These are phyloP conservation scores for Eimeria mitis DNA, from an alignment of 169 alveolate species.

Conservation along the genomic window DNA sequence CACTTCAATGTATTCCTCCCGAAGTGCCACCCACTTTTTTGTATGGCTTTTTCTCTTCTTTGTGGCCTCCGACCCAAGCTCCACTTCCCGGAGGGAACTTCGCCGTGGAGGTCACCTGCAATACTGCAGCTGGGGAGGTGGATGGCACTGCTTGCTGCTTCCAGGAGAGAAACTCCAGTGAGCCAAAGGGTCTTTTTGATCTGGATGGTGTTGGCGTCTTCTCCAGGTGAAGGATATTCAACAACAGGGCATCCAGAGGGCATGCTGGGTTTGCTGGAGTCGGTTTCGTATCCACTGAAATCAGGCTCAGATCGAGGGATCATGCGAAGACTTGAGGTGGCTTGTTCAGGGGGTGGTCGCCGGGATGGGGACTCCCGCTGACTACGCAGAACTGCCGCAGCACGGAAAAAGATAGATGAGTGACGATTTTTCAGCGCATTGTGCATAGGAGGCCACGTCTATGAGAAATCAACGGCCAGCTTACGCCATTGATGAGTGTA, in stretches of 20 bases:
- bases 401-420: background rate
- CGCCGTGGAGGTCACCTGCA: slow-evolving; percentile 21
- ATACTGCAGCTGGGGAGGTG: background rate
- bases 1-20: slow-evolving; percentile 13
- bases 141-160: no score
- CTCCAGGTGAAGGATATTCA: background rate
- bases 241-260: background rate
- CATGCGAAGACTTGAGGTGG: slow-evolving; percentile 4
- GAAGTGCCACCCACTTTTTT: background rate
- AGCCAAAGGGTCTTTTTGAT: background rate
- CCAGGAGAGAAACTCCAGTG: background rate
- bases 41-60: background rate
- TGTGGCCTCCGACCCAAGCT: background rate
- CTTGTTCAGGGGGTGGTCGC: slow-evolving; percentile 17
- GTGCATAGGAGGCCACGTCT: background rate
- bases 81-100: background rate
- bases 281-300: background rate
- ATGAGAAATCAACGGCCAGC: background rate
- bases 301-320: background rate
- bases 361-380: slow-evolving; percentile 3
- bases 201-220: background rate
- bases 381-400: background rate
- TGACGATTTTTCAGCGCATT: background rate
- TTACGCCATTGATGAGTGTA: background rate
- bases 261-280: background rate